Conservation (phyloP, 352 stramenopile genomes). For the Phytophthora uliginosa region DNA sequence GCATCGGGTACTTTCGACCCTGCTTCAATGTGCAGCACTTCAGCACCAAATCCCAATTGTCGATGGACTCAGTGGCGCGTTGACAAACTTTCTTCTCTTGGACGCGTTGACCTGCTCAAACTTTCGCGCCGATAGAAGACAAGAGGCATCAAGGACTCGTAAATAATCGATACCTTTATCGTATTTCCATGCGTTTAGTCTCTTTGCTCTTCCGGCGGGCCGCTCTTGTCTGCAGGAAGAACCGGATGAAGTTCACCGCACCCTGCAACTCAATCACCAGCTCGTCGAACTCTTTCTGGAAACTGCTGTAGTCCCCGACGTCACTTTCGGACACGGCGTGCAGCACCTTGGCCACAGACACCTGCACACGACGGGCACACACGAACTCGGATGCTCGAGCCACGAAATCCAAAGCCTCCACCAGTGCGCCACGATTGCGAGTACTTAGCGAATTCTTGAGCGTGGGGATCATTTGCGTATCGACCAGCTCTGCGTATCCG, state of each 20-base stretch:
- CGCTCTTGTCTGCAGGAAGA: conserved; percentile 34
- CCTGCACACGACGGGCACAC: conserved; percentile 68
- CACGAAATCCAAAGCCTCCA: conserved; percentile 77
- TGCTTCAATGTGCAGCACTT: neutral
- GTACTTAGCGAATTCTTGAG: conserved; percentile 45
- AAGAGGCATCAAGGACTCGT: neutral
- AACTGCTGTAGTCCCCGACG: conserved; percentile 37
- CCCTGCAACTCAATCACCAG: conserved; percentile 37
- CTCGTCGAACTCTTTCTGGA: conserved; percentile 33
- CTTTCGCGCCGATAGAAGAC: neutral
- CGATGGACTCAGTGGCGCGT: conserved; percentile 33
- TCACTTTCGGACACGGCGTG: conserved; percentile 63
- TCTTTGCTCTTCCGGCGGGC: conserved; percentile 21
- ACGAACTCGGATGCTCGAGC: conserved; percentile 80
- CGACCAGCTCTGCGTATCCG: conserved; percentile 67
- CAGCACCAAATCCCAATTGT: conserved; percentile 9
- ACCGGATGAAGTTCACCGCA: conserved; percentile 37
- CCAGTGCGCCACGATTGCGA: conserved; percentile 55
- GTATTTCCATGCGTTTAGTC: neutral
- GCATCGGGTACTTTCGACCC: conserved; percentile 16
- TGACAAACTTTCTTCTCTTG: conserved; percentile 21
- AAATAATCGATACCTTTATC: neutral
- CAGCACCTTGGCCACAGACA: conserved; percentile 68
- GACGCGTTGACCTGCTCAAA: conserved; percentile 20
- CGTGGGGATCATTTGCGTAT: conserved; percentile 61